Evolutionary conservation across 768 basidiomycete species (phyloP).

Genomic region (Pleurotus ostreatus): DNA sequence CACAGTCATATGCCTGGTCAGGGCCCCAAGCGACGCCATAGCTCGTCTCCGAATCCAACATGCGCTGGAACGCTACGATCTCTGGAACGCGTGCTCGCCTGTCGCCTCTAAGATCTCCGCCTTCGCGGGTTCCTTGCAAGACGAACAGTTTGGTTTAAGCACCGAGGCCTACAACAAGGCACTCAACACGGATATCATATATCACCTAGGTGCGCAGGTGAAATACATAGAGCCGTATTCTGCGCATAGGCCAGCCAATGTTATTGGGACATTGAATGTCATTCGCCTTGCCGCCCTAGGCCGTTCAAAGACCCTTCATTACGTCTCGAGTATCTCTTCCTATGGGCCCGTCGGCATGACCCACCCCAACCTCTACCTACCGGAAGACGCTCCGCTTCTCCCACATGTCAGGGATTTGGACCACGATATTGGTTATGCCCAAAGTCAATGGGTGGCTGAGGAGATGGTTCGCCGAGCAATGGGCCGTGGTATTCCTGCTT

Average conservation of each 20-base stretch:
- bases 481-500: neutral
- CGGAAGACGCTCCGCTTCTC: constrained; percentile 1
- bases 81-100: neutral
- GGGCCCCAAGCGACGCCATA: neutral
- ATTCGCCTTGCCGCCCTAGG: neutral
- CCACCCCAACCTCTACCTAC: neutral
- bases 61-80: neutral
- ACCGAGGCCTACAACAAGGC: neutral
- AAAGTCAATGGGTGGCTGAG: constrained; percentile 10
- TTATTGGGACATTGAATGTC: constrained; percentile 5
- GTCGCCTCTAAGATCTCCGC: neutral
- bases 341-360: constrained; percentile 5
- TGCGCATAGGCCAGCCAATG: constrained; percentile 5
- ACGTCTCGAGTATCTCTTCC: constrained; percentile 1
- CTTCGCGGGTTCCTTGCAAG: neutral
- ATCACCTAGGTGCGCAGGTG: constrained; percentile 7
- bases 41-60: neutral
- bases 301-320: constrained; percentile 3
- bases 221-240: constrained; percentile 9
- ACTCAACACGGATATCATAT: neutral
- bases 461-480: constrained; percentile 4
- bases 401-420: neutral
- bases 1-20: neutral
- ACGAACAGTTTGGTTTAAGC: neutral
- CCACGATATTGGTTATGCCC: constrained; percentile 1